These are phyloP conservation scores for Boletellus emodensis DNA, from an alignment of 768 basidiomycete species.

Conservation along the genomic window DNA sequence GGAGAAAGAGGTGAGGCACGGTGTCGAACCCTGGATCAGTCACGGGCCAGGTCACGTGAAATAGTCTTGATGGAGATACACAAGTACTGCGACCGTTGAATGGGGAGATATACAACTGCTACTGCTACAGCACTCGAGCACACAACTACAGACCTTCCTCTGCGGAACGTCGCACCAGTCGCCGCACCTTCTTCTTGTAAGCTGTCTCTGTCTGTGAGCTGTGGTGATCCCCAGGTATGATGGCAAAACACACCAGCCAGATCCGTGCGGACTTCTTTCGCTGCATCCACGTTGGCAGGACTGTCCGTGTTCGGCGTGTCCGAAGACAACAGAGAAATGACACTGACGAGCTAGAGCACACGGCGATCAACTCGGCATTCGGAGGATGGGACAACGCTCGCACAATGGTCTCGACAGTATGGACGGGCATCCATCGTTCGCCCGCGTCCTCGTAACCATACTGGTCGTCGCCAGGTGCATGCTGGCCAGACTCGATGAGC, in stretches of 20 bases:
- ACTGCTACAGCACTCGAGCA: constrained; percentile 12
- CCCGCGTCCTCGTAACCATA: constrained; percentile 96
- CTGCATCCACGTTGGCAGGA: constrained; percentile 95
- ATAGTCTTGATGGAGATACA: not conserved
- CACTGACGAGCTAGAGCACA: constrained; percentile 77
- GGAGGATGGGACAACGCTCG: constrained; percentile 17
- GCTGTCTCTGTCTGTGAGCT: constrained; percentile 38
- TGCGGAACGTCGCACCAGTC: constrained; percentile 79
- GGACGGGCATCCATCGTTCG: constrained; percentile 97
- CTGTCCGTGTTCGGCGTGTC: constrained; percentile 90
- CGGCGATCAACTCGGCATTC: not conserved
- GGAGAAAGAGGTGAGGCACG: not conserved
- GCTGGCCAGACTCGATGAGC: constrained; percentile 43
- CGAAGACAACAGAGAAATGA: constrained; percentile 92
- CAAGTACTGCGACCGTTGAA: not conserved
- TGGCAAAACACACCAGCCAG: constrained; percentile 43
- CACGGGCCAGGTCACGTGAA: constrained; percentile 22
- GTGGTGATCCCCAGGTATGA: not conserved
- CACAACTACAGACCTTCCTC: constrained; percentile 78
- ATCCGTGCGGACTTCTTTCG: constrained; percentile 76
- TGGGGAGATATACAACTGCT: constrained; percentile 4
- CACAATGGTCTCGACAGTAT: constrained; percentile 95
- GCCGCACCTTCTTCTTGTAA: constrained; percentile 96
- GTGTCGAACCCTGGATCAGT: not conserved
- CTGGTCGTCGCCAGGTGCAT: constrained; percentile 94